phyloP scores from a whole-genome alignment of 768 basidiomycete genomes.

The Thelephora ganbajun region DNA sequence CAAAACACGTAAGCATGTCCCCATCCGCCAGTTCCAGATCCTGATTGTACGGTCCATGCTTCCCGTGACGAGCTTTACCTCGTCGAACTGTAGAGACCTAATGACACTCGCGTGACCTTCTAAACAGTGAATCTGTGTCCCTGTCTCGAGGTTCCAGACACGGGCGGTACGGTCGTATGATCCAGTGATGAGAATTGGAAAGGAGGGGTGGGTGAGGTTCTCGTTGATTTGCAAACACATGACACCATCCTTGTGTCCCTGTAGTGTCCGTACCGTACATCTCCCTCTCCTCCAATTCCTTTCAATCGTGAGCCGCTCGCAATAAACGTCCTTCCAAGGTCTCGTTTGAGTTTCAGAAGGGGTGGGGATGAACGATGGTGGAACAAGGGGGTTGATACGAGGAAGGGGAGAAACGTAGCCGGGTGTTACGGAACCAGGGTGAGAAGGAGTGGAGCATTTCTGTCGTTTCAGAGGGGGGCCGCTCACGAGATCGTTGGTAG shows the following conservation, averaged over 20 bases:
- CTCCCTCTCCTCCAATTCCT: slow-evolving; percentile 95
- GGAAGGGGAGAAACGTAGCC: slow-evolving; percentile 4
- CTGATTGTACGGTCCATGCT: slow-evolving; percentile 93
- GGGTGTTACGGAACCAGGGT: slow-evolving; percentile 4
- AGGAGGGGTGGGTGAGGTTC: slow-evolving; percentile 64
- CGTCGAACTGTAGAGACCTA: slow-evolving; percentile 88
- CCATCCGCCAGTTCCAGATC: slow-evolving; percentile 93
- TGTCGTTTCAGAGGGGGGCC: slow-evolving; percentile 38
- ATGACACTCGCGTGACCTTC: slow-evolving; percentile 89
- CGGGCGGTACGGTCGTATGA: slow-evolving; percentile 92
- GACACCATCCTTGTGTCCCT: slow-evolving; percentile 90
- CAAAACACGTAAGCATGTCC: slow-evolving; percentile 75
- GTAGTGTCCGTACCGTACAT: slow-evolving; percentile 70
- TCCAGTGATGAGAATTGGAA: slow-evolving; percentile 93
- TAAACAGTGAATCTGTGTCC: slow-evolving; percentile 67
- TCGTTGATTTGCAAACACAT: slow-evolving; percentile 97
- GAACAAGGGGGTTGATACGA: slow-evolving; percentile 13
- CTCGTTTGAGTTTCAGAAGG: slow-evolving; percentile 38
- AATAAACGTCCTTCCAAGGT: slow-evolving; percentile 98
- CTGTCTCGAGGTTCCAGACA: slow-evolving; percentile 95
- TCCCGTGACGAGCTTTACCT: slow-evolving; percentile 87
- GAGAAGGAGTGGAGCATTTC: slow-evolving; percentile 17
- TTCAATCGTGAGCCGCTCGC: slow-evolving; percentile 91
- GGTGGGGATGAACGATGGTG: slow-evolving; percentile 6
- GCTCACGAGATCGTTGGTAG: slow-evolving; percentile 7